A percentile compares a stretch with the other conserved stretches of the same genome.
Evolutionary conservation across 1,284 basidiomycete genomes (phyloP).

Genomic region (Malassezia brasiliensis): DNA sequence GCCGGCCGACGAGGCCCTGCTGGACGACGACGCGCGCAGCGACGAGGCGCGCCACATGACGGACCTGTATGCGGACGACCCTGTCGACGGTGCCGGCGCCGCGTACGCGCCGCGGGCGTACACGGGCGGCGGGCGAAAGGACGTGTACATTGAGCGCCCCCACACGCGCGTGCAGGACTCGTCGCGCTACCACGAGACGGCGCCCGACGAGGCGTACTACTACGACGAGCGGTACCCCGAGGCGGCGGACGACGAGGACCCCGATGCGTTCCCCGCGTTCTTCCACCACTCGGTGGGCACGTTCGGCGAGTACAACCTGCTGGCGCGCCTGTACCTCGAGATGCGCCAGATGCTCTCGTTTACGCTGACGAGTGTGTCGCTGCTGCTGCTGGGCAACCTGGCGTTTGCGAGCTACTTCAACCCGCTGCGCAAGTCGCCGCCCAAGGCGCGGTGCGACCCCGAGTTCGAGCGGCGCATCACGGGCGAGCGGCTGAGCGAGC

Average conservation of each 20-base stretch:
- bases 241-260: background rate
- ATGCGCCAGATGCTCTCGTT: constrained; percentile 38
- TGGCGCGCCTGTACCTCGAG: constrained; percentile 29
- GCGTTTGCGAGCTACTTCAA: constrained; percentile 39
- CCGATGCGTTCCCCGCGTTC: constrained; percentile 23
- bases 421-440: constrained; percentile 36
- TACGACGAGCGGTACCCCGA: constrained; percentile 3
- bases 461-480: constrained; percentile 47
- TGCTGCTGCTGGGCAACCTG: constrained; percentile 26
- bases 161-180: background rate
- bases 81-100: background rate
- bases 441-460: constrained; percentile 33
- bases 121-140: background rate
- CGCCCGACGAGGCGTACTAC: background rate
- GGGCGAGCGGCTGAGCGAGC: constrained; percentile 38
- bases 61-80: background rate
- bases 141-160: background rate
- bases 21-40: too few relatives aligned
- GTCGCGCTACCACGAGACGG: background rate
- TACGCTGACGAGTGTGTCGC: constrained; percentile 20
- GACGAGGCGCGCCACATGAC: background rate
- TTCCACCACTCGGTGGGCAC: constrained; percentile 43
- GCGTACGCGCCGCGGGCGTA: background rate
- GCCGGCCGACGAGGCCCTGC: too few relatives aligned
- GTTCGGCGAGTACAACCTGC: constrained; percentile 33